Percentiles rank a stretch among this genome's conserved stretches.
phyloP scores from a whole-genome alignment of 202 grass and related monocot genomes.

The Panicum virgatum region DNA sequence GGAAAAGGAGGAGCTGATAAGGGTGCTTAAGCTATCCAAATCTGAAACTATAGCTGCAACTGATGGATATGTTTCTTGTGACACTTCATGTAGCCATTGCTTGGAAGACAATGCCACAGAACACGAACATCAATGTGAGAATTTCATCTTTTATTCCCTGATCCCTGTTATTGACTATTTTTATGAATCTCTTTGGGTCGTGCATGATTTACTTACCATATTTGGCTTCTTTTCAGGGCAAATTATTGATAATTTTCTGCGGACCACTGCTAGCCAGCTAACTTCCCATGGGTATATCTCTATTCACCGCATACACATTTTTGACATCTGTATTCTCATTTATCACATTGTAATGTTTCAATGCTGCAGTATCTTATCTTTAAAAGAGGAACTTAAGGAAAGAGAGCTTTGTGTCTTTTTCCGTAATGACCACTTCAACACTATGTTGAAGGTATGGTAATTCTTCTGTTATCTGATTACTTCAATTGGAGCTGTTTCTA shows the following conservation, averaged over 20 bases:
- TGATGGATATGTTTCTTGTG: conserved; percentile 57
- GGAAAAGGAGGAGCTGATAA: conserved; percentile 89
- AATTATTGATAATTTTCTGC: conserved; percentile 82
- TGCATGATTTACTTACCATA: conserved; percentile 14
- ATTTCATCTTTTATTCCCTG: neutral
- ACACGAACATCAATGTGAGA: conserved; percentile 84
- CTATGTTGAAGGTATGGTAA: conserved; percentile 91
- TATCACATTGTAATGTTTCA: conserved; percentile 34
- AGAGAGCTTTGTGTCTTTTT: conserved; percentile 97
- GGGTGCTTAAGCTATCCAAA: conserved; percentile 83
- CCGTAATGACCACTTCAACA: conserved; percentile 98
- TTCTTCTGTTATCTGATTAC: conserved; percentile 20
- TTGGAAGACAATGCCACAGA: conserved; percentile 43
- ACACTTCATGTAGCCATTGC: conserved; percentile 39
- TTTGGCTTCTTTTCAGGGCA: conserved; percentile 70
- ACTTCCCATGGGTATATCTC: conserved; percentile 84
- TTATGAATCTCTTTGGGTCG: neutral
- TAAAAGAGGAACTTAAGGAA: conserved; percentile 95
- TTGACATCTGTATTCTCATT: conserved; percentile 11
- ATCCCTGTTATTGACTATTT: neutral
- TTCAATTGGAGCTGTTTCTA: conserved; percentile 24
- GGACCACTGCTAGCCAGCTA: conserved; percentile 81
- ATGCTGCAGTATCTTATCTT: conserved; percentile 79
- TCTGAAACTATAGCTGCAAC: conserved; percentile 39
- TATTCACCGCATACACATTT: neutral